Evolutionary conservation across 331 rosid species (phyloP).

Genomic region (Rosa hybrid): DNA sequence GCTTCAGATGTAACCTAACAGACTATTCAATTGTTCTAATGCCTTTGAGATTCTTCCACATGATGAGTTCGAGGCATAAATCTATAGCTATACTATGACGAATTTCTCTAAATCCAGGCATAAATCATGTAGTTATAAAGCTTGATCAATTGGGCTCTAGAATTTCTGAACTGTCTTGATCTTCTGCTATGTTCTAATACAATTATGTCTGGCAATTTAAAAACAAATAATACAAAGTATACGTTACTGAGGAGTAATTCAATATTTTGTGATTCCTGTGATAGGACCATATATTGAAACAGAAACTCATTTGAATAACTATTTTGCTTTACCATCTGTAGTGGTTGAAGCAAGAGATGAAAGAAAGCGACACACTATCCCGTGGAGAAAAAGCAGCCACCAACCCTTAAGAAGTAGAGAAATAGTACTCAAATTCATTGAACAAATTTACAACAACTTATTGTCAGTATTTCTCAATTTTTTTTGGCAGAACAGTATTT

Average conservation of each 20-base stretch:
- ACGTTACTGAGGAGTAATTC: not conserved
- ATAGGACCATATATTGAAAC: not conserved
- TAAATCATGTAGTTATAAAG: not conserved
- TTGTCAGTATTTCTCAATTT: not conserved
- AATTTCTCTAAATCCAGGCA: not conserved
- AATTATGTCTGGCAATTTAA: not conserved
- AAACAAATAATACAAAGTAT: not conserved
- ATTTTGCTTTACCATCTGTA: not conserved
- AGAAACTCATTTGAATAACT: not conserved
- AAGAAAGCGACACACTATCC: not conserved
- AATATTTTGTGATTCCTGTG: too few species aligned
- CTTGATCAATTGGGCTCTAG: not conserved
- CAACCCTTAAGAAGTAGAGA: not conserved
- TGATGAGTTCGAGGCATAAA: not conserved
- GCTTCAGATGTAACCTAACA: constrained; percentile 1
- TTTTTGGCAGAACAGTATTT: not conserved
- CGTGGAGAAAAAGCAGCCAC: not conserved
- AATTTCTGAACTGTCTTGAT: not conserved
- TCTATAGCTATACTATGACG: not conserved
- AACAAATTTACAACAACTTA: constrained; percentile 7
- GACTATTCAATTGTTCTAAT: not conserved
- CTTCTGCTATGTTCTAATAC: not conserved
- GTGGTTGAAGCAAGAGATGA: not conserved
- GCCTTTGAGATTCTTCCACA: not conserved
- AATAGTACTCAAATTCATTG: not conserved